Evolutionary conservation across 805 yeast species (phyloP).

Genomic region (Diddensiella transvaalensis): DNA sequence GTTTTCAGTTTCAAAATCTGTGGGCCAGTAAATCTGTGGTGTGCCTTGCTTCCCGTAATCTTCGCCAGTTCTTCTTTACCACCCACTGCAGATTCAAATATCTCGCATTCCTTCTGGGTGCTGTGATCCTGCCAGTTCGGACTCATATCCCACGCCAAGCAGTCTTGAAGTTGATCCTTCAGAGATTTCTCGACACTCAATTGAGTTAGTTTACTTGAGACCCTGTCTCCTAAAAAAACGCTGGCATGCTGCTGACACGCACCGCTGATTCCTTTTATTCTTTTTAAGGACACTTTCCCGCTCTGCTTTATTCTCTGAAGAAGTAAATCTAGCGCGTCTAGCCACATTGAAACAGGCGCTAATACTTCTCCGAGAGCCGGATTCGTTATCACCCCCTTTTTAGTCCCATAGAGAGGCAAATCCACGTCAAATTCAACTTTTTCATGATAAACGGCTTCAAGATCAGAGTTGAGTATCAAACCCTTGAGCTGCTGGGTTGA

Average conservation of each 20-base stretch:
- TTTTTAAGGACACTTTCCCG: constrained; percentile 49
- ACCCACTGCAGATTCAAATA: constrained; percentile 58
- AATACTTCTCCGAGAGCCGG: constrained; percentile 56
- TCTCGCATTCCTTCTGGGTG: constrained; percentile 63
- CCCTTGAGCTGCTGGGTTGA: constrained; percentile 88
- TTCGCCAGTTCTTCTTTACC: constrained; percentile 58
- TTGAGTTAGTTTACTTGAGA: constrained; percentile 39
- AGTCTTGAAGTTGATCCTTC: constrained; percentile 36
- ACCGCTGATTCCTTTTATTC: constrained; percentile 69
- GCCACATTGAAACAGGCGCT: constrained; percentile 88
- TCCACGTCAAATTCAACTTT: constrained; percentile 70
- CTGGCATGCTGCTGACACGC: constrained; percentile 94
- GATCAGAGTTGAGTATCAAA: constrained; percentile 53
- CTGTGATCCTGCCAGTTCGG: constrained; percentile 97
- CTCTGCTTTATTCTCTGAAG: constrained; percentile 48
- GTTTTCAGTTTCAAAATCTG: constrained; percentile 74
- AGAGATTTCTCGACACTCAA: constrained; percentile 39
- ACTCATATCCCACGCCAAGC: constrained; percentile 51
- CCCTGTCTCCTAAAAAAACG: constrained; percentile 65
- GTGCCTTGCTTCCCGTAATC: constrained; percentile 82
- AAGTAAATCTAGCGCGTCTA: constrained; percentile 71
- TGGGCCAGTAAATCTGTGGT: constrained; percentile 87
- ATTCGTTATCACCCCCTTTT: constrained; percentile 65
- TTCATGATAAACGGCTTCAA: constrained; percentile 54
- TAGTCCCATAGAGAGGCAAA: constrained; percentile 56